phyloP scores from a whole-genome alignment of 2,329 filamentous ascomycete genomes.

The Cyanodermella asteris region DNA sequence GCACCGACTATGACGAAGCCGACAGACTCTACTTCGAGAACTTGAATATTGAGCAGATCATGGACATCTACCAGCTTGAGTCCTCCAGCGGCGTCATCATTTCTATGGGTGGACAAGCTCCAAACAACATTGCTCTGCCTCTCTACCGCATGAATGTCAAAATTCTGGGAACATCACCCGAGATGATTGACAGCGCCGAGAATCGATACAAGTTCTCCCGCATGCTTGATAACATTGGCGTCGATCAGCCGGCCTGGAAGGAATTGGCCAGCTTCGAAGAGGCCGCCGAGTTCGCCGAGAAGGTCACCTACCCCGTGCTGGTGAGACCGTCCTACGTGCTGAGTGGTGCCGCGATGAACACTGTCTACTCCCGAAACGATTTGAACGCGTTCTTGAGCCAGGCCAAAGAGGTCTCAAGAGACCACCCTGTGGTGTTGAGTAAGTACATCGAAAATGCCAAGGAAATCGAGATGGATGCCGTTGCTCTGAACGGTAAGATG shows the following conservation, averaged over 20 bases:
- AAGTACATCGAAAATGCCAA: conserved; percentile 99
- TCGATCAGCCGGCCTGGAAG: conserved; percentile 96
- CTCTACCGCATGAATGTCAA: conserved; percentile 77
- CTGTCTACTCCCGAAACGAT: conserved; percentile 89
- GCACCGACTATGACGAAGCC: conserved; percentile 83
- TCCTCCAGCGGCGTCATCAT: conserved; percentile 65
- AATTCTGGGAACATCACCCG: conserved; percentile 82
- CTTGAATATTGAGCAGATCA: conserved; percentile 69
- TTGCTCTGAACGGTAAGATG: conserved; percentile 65
- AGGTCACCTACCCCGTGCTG: conserved; percentile 78
- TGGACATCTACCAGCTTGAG: conserved; percentile 88
- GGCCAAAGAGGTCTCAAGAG: conserved; percentile 77
- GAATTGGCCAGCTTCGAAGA: conserved; percentile 89
- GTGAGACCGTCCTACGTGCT: conserved; percentile 93
- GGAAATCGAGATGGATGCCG: conserved; percentile 98
- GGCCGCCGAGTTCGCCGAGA: conserved; percentile 66
- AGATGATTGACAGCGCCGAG: conserved; percentile 97
- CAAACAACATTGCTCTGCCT: conserved; percentile 89
- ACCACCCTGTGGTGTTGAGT: conserved; percentile 93
- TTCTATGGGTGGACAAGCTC: conserved; percentile 91
- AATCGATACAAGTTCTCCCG: conserved; percentile 98
- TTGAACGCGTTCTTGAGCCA: conserved; percentile 73
- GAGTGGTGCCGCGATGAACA: conserved; percentile 97
- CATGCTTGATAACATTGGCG: conserved; percentile 83
- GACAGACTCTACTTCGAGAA: conserved; percentile 93